phyloP scores from a whole-genome alignment of 1,284 basidiomycete genomes.

The Mycosarcoma mackinlayi region DNA sequence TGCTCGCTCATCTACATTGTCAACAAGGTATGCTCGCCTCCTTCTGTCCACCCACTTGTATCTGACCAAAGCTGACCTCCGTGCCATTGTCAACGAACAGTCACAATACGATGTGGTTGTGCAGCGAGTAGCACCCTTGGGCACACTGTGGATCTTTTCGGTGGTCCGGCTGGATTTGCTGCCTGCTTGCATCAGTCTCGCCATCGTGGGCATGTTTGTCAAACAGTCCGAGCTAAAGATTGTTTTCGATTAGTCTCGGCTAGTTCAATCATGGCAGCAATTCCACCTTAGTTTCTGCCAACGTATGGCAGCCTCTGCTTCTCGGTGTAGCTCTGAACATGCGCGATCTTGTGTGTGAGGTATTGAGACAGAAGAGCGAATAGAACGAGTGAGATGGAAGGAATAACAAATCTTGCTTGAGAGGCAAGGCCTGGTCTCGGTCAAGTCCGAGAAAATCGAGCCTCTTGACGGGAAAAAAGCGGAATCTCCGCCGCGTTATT shows the following conservation, averaged over 20 bases:
- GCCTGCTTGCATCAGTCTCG: conserved; percentile 59
- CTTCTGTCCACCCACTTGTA: too few relatives aligned
- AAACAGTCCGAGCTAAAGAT: conserved; percentile 28
- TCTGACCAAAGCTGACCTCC: too few relatives aligned
- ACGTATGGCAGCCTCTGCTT: too few relatives aligned
- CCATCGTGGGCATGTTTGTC: conserved; percentile 52
- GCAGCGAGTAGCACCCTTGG: conserved; percentile 66
- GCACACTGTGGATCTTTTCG: conserved; percentile 68
- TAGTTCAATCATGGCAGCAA: too few relatives aligned
- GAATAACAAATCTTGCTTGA: background rate
- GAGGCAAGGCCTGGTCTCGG: conserved; percentile 4
- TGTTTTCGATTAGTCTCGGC: conserved; percentile 28
- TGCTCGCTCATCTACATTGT: conserved; percentile 58
- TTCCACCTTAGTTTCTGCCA: too few relatives aligned
- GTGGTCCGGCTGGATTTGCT: conserved; percentile 66
- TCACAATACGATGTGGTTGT: conserved; percentile 62
- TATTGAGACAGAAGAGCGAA: background rate
- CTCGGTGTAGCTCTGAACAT: too few relatives aligned
- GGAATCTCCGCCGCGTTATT: conserved; percentile 12
- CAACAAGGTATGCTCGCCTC: conserved; percentile 50
- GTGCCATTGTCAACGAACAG: conserved; percentile 13
- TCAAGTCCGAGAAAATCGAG: conserved; percentile 32
- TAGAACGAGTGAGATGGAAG: background rate
- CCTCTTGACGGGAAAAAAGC: conserved; percentile 1
- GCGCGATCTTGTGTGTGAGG: background rate